These are phyloP conservation scores for Rhododendron kiyosumense DNA, from an alignment of 148 eudicot genomes.

Conservation along the genomic window DNA sequence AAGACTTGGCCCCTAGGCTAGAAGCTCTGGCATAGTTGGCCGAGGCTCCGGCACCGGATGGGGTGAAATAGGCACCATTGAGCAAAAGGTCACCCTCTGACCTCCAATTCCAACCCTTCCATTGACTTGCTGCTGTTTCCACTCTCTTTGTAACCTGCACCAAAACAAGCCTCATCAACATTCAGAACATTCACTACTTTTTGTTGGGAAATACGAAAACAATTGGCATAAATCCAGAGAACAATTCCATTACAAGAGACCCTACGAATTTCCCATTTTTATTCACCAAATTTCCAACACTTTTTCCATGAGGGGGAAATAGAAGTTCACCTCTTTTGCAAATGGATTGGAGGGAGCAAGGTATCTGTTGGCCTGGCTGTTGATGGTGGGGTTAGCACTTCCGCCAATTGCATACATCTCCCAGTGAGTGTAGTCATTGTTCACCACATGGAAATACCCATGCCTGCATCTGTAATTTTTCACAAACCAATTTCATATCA, in stretches of 20 bases:
- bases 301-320: neutral
- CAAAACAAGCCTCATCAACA: neutral
- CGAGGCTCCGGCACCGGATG: slow-evolving; percentile 85
- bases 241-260: neutral
- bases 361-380: slow-evolving; percentile 94
- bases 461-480: slow-evolving; percentile 65
- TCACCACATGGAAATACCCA: slow-evolving; percentile 97
- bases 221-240: too few relatives aligned
- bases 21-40: slow-evolving; percentile 90
- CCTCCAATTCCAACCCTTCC: slow-evolving; percentile 96
- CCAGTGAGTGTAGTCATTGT: slow-evolving; percentile 98
- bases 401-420: slow-evolving; percentile 98
- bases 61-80: slow-evolving; percentile 83
- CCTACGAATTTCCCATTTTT: neutral
- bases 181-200: too few relatives aligned
- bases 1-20: slow-evolving; percentile 83
- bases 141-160: slow-evolving; percentile 84
- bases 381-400: slow-evolving; percentile 82
- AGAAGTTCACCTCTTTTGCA: slow-evolving; percentile 62
- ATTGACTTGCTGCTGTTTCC: slow-evolving; percentile 44
- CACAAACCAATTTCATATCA: neutral
- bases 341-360: slow-evolving; percentile 71
- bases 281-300: neutral
- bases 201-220: too few relatives aligned
- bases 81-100: slow-evolving; percentile 86